A percentile compares a stretch with the other conserved stretches of the same genome.
phyloP scores from a whole-genome alignment of 257 asterid genomes.

The Ilex aquifolium region DNA sequence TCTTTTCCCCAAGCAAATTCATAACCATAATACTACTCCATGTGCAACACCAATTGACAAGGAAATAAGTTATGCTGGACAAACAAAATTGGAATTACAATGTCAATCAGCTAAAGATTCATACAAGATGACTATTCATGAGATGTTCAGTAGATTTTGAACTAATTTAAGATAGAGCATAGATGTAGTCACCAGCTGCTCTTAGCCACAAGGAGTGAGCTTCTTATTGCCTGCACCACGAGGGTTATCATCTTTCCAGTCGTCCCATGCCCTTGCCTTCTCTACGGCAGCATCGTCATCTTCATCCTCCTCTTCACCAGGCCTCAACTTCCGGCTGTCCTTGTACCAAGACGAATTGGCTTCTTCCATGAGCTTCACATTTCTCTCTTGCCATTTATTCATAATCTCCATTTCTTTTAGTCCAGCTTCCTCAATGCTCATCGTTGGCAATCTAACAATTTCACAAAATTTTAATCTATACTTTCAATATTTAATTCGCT shows the following conservation, averaged over 20 bases:
- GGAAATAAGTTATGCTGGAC: too few species aligned
- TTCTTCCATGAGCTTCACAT: slow-evolving; percentile 71
- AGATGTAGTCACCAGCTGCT: too few species aligned
- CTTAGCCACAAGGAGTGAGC: slow-evolving; percentile 92
- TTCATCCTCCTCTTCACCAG: slow-evolving; percentile 45
- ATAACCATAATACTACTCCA: too few species aligned
- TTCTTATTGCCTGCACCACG: slow-evolving; percentile 97
- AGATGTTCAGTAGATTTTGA: too few species aligned
- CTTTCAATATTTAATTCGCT: too few species aligned
- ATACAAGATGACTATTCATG: too few species aligned
- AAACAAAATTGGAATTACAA: too few species aligned
- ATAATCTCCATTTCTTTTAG: slow-evolving; percentile 92
- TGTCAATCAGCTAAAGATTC: too few species aligned
- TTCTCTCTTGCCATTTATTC: slow-evolving; percentile 89
- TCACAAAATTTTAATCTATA: not conserved
- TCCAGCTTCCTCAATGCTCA: slow-evolving; percentile 99
- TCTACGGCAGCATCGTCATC: slow-evolving; percentile 88
- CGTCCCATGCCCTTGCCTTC: slow-evolving; percentile 95
- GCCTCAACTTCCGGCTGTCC: slow-evolving; percentile 38
- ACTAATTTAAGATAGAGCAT: too few species aligned
- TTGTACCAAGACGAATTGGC: slow-evolving; percentile 88
- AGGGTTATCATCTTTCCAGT: slow-evolving; percentile 98
- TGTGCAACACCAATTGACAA: too few species aligned
- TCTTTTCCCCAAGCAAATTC: too few species aligned
- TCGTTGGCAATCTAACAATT: slow-evolving; percentile 66